Conservation (phyloP, 169 alveolate genomes). For the Amoebophrya sp. region DNA sequence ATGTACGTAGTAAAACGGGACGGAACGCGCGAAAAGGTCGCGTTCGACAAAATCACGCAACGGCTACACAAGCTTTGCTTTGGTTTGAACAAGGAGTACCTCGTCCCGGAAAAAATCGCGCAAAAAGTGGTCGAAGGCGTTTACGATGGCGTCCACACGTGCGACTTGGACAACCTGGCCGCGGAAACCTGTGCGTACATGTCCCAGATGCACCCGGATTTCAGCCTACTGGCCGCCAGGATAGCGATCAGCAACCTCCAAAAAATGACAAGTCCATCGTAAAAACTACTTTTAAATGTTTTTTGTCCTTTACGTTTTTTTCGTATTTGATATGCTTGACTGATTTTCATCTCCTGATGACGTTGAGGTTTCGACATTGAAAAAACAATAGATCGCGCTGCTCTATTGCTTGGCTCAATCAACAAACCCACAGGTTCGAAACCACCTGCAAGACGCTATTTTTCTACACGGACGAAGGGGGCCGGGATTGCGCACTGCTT, state of each 20-base stretch:
- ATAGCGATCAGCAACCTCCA: slow-evolving; percentile 91
- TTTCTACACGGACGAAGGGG: slow-evolving; percentile 69
- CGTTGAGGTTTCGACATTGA: too few species aligned
- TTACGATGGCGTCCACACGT: slow-evolving; percentile 50
- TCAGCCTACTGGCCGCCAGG: slow-evolving; percentile 94
- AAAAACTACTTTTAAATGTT: not conserved
- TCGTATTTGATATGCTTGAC: too few species aligned
- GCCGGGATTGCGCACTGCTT: slow-evolving; percentile 83
- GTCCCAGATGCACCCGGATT: slow-evolving; percentile 96
- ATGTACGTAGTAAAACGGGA: slow-evolving; percentile 55
- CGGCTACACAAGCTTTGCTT: slow-evolving; percentile 45
- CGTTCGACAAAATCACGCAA: slow-evolving; percentile 52
- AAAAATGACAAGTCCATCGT: slow-evolving; percentile 71
- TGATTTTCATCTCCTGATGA: too few species aligned
- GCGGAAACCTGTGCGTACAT: slow-evolving; percentile 98
- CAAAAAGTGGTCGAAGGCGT: slow-evolving; percentile 47
- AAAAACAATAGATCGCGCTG: too few species aligned
- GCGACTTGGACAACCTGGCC: slow-evolving; percentile 86
- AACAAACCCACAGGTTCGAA: slow-evolving; percentile 61
- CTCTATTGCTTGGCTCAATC: too few species aligned
- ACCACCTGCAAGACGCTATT: slow-evolving; percentile 67
- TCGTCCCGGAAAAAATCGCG: slow-evolving; percentile 44
- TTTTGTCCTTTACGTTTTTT: not conserved
- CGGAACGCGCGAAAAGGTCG: slow-evolving; percentile 52
- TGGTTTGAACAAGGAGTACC: slow-evolving; percentile 39